phyloP scores from a whole-genome alignment of 129 eudicot genomes.

The Centrapalus pauciflorus region DNA sequence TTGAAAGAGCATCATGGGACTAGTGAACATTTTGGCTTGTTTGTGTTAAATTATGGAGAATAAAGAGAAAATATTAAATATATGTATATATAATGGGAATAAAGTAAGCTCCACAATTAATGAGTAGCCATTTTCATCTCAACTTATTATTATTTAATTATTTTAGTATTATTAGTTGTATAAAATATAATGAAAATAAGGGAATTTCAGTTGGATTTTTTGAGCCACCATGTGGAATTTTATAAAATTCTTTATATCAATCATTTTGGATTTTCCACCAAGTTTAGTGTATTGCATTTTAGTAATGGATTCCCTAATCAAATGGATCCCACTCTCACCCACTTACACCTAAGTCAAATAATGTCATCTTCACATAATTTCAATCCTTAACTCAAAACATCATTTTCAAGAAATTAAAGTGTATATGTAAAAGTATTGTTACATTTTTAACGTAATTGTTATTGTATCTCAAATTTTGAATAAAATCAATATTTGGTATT shows the following conservation, averaged over 20 bases:
- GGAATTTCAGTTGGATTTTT: background rate
- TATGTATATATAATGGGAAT: conserved; percentile 8
- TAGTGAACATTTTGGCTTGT: conserved; percentile 24
- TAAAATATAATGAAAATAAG: background rate
- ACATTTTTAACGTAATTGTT: background rate
- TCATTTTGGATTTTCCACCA: conserved; percentile 22
- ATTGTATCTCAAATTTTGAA: background rate
- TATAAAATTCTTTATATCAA: background rate
- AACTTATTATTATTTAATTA: too few relatives aligned
- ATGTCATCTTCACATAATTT: background rate
- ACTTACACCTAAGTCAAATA: conserved; percentile 13
- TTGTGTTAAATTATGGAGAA: background rate
- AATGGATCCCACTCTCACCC: conserved; percentile 30
- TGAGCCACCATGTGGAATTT: conserved; percentile 15
- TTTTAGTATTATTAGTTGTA: background rate
- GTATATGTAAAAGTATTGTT: background rate
- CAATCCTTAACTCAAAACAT: background rate
- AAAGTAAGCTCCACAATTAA: conserved; percentile 16
- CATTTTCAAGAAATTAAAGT: background rate
- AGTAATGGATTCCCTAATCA: conserved; percentile 27
- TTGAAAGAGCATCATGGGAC: conserved; percentile 25
- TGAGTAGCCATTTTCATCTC: background rate
- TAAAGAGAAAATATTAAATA: too few relatives aligned
- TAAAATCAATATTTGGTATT: too few relatives aligned
- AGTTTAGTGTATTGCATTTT: conserved; percentile 6